Evolutionary conservation across 768 basidiomycete genomes (phyloP).

Genomic region (Russula earlei): DNA sequence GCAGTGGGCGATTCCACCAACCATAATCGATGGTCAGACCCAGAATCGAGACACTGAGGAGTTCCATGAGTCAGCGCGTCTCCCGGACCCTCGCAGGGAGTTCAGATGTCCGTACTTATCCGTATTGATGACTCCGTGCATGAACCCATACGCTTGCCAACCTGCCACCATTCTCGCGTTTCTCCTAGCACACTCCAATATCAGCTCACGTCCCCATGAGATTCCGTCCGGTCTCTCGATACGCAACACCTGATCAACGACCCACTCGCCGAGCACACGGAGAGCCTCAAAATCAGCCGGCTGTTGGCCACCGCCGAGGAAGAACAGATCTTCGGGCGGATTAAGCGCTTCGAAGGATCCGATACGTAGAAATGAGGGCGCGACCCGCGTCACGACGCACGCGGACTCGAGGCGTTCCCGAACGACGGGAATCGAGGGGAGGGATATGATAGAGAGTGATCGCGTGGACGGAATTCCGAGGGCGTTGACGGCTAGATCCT

Average conservation of each 20-base stretch:
- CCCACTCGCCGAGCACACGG: slow-evolving; percentile 68
- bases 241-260: slow-evolving; percentile 48
- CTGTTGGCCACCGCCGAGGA: slow-evolving; percentile 74
- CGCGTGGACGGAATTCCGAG: slow-evolving; percentile 84
- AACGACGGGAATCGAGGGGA: slow-evolving; percentile 61
- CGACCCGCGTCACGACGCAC: slow-evolving; percentile 68
- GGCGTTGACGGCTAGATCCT: slow-evolving; percentile 52
- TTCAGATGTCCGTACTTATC: slow-evolving; percentile 58
- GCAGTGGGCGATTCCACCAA: slow-evolving; percentile 19
- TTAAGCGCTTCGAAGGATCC: slow-evolving; percentile 86
- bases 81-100: not conserved
- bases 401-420: slow-evolving; percentile 70
- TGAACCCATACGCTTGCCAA: slow-evolving; percentile 93
- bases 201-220: slow-evolving; percentile 59
- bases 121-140: slow-evolving; percentile 96
- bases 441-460: slow-evolving; percentile 67
- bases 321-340: slow-evolving; percentile 51
- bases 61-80: slow-evolving; percentile 9
- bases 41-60: slow-evolving; percentile 54
- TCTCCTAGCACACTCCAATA: slow-evolving; percentile 69
- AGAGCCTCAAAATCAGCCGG: slow-evolving; percentile 66
- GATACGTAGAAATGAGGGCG: slow-evolving; percentile 86
- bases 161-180: slow-evolving; percentile 90
- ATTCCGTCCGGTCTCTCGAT: slow-evolving; percentile 28
- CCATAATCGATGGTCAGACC: slow-evolving; percentile 76